A percentile compares a stretch with the other conserved stretches of the same genome.
Evolutionary conservation across 2,329 filamentous ascomycete genomes (phyloP).

Genomic region (Bertia moriformis): DNA sequence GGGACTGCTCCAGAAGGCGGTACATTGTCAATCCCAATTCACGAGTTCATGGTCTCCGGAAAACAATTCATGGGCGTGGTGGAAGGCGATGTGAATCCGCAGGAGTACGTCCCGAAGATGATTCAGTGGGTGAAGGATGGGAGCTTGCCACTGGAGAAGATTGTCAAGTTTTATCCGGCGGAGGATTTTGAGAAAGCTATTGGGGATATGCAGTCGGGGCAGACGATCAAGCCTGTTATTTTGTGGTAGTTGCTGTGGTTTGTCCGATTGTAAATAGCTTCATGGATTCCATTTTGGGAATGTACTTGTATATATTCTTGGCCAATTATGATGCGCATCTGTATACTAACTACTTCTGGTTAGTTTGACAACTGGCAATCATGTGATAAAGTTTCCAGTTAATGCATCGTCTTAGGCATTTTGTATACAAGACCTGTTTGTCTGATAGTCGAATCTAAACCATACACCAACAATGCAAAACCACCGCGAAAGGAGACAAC

Average conservation of each 20-base stretch:
- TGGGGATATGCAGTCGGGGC: conserved; percentile 23
- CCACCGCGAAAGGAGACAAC: too few relatives aligned
- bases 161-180: conserved; percentile 26
- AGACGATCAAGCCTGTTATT: conserved; percentile 23
- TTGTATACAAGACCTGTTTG: too few relatives aligned
- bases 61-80: conserved; percentile 16
- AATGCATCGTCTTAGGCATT: too few relatives aligned
- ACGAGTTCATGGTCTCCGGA: neutral
- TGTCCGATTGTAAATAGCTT: too few relatives aligned
- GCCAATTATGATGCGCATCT: too few relatives aligned
- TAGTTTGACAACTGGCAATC: too few relatives aligned
- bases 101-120: conserved; percentile 26
- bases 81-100: conserved; percentile 14
- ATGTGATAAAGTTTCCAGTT: too few relatives aligned
- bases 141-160: conserved; percentile 27
- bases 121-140: conserved; percentile 30
- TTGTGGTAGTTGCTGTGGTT: conserved; percentile 12
- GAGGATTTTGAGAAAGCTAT: conserved; percentile 3
- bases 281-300: too few relatives aligned
- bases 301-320: too few relatives aligned
- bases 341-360: too few relatives aligned
- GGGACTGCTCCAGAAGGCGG: neutral
- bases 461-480: too few relatives aligned
- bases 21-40: neutral
- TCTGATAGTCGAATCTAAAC: too few relatives aligned